Base-by-base conservation (phyloP, 306 rosid species). In the Astragalus membranaceus region DNA sequence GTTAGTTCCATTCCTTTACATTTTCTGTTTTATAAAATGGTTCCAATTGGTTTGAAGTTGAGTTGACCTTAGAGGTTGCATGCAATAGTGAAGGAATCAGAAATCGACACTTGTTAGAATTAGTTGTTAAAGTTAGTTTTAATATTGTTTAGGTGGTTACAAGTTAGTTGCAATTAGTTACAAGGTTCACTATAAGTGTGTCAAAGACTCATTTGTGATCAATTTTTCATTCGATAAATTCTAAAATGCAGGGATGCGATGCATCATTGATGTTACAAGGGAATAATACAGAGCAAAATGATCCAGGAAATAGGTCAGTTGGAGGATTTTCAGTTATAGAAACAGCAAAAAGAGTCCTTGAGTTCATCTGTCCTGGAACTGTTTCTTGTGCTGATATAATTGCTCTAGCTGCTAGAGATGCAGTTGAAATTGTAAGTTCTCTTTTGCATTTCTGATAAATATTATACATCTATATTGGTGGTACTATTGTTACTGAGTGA, bases 351-450 rank as follows among this genome's bases (percentile, higher is more conserved):
- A 77, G 88, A 57, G 54, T 81, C 48, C 78, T 86, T 13, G 96
- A 92, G 65, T 8, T 83, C 3, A 79, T 92, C 47, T 92, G 96
- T 58, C 98, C 96, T 0, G 84, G 58, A 78, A 87, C 86, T 7
- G 98, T 92, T 80, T 92, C 98, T 72, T 90, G 98, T 59, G 96
- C 98, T 35, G 98, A 92, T 76, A 82, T 92, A 61, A 70, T 92
- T 73, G 98, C 87, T 71, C 59, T 92, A 64, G 96, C 96, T 64
- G 96, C 98, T 4, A 85, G 96, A 85, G 98, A 92, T 78, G 96
- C 98, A 0, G 93, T 92, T 78, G 98, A 85, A 78, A 42, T 82
- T 70, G 96, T 90, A 70, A 83, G 92, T 16, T 17, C 26, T 73
- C 41, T 68, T 41, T 36, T 14, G 59, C 20, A 15, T 54, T 39